Conservation (phyloP, 345 rosid species). For the Microthlaspi erraticum region DNA sequence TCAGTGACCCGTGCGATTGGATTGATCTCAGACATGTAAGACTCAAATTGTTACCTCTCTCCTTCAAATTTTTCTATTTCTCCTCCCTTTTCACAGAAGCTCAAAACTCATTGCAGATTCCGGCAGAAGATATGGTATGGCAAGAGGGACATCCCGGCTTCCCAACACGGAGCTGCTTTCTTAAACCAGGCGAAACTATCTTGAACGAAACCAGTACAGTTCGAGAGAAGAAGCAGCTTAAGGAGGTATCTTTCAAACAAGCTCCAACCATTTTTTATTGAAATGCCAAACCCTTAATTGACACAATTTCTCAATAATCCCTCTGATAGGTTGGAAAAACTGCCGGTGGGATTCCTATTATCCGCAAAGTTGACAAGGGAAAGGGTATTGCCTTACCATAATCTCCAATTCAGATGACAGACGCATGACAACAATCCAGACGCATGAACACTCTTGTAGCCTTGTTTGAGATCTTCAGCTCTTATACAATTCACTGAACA, state of each 20-base stretch:
- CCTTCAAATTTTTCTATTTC: not conserved
- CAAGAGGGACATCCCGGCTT: constrained; percentile 52
- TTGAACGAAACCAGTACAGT: constrained; percentile 28
- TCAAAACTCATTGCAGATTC: constrained; percentile 54
- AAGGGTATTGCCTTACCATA: not conserved
- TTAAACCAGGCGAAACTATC: constrained; percentile 40
- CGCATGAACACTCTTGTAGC: constrained; percentile 16
- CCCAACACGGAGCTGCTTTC: not conserved
- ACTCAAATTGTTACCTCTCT: constrained; percentile 11
- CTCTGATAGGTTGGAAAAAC: constrained; percentile 29
- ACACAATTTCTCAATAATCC: constrained; percentile 12
- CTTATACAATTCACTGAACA: constrained; percentile 4
- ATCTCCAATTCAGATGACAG: constrained; percentile 19
- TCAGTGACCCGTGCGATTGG: constrained; percentile 31
- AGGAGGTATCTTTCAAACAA: constrained; percentile 34
- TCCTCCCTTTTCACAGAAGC: constrained; percentile 9
- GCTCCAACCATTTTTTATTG: constrained; percentile 29
- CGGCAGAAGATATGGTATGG: constrained; percentile 70
- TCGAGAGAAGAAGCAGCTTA: not conserved
- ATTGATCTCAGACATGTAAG: constrained; percentile 43
- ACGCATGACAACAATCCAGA: constrained; percentile 24
- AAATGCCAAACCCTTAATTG: constrained; percentile 14
- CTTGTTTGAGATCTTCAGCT: constrained; percentile 29
- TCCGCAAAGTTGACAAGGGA: constrained; percentile 28
- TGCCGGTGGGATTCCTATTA: constrained; percentile 35